Evolutionary conservation across 2,329 filamentous ascomycete species (phyloP).

Genomic region (Fusarium temperatum): DNA sequence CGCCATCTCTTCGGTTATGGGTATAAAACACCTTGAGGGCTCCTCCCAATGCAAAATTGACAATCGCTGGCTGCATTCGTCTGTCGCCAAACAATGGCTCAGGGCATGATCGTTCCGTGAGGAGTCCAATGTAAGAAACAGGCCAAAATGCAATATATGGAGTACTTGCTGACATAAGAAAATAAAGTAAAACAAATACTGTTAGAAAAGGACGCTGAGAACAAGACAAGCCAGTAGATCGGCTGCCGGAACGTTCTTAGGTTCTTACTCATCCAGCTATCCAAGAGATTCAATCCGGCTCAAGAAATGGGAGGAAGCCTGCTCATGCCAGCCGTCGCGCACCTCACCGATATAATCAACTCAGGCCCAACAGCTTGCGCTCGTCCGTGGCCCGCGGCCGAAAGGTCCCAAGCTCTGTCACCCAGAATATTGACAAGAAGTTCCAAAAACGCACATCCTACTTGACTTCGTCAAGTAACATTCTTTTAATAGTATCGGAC

Average conservation of each 20-base stretch:
- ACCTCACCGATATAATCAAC: constrained; percentile 11
- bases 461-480: constrained; percentile 13
- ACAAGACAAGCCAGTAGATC: constrained; percentile 29
- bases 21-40: constrained; percentile 23
- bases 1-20: constrained; percentile 26
- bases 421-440: constrained; percentile 49
- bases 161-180: constrained; percentile 36
- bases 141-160: constrained; percentile 30
- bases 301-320: constrained; percentile 32
- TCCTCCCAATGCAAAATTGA: constrained; percentile 32
- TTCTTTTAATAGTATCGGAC: constrained; percentile 55
- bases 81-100: constrained; percentile 22
- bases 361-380: constrained; percentile 23
- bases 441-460: constrained; percentile 44
- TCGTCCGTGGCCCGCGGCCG: constrained; percentile 31
- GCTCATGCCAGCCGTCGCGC: constrained; percentile 10
- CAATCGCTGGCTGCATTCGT: constrained; percentile 28
- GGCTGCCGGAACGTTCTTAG: constrained; percentile 27
- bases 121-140: constrained; percentile 20
- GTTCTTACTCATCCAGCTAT: constrained; percentile 30
- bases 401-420: constrained; percentile 35
- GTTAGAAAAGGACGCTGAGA: constrained; percentile 27
- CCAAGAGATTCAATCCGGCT: constrained; percentile 34
- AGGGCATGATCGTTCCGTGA: constrained; percentile 11
- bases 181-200: constrained; percentile 20